phyloP scores from a whole-genome alignment of 2,329 filamentous ascomycete genomes.

The Fusarium newnesense region DNA sequence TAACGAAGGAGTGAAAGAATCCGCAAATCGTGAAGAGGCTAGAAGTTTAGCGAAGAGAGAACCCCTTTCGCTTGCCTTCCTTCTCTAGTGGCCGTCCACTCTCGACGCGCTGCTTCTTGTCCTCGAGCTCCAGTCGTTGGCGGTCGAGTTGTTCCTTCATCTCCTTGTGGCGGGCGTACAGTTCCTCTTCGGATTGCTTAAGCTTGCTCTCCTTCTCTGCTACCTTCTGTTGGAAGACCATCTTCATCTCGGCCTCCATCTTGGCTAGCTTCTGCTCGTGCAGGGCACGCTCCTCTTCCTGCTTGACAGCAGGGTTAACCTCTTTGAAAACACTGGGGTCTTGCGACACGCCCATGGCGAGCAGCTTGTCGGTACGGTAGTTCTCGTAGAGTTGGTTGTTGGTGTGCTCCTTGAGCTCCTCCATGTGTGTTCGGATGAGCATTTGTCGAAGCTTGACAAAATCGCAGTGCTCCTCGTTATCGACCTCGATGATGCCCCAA shows the following conservation, averaged over 20 bases:
- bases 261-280: conserved; percentile 99
- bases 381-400: conserved; percentile 99
- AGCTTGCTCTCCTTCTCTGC: conserved; percentile 99
- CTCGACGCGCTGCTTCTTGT: conserved; percentile 97
- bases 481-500: conserved; percentile 98
- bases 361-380: conserved; percentile 99
- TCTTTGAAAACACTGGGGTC: conserved; percentile 99
- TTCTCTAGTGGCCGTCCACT: conserved; percentile 96
- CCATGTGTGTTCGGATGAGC: conserved; percentile 99
- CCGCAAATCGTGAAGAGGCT: conserved; percentile 36
- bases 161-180: conserved; percentile 97
- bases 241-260: conserved; percentile 99
- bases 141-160: conserved; percentile 99
- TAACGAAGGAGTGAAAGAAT: conserved; percentile 53
- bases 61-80: conserved; percentile 98
- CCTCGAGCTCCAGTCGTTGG: conserved; percentile 93
- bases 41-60: conserved; percentile 87
- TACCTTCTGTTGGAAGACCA: conserved; percentile 99
- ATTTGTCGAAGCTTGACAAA: conserved; percentile 99
- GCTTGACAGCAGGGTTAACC: conserved; percentile 99
- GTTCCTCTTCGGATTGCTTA: conserved; percentile 98
- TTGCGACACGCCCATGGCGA: conserved; percentile 97
- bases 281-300: conserved; percentile 96
- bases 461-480: conserved; percentile 99
- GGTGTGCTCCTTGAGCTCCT: conserved; percentile 99